Evolutionary conservation across 352 stramenopile species (phyloP), one percentile per base, ranked within the genome.

Genomic region (Aphanomyces astaci): DNA sequence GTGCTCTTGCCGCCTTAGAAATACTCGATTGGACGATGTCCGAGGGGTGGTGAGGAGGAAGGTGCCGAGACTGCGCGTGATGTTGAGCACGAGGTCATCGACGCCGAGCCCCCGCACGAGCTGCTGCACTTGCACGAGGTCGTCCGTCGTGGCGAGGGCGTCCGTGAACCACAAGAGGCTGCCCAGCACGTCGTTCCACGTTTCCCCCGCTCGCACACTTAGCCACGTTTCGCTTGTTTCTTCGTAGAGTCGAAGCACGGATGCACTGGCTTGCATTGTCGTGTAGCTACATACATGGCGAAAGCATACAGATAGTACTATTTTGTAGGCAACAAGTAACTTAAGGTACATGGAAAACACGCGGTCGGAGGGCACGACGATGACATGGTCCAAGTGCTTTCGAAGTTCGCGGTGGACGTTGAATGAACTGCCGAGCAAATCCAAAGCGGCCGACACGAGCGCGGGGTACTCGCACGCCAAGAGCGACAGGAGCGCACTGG

Each of bases 221-320:
- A 62, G 52, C 52, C 52, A 62, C 52, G 52, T 45, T 30, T 62
- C 52, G 52, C 52, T 62, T 30, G 52, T 62, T 43, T 62, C 52
- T 40, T 62, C 52, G 30, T 62, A 62, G 7, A 62, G 30, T 4
- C 28, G 52, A 10, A 62, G n/a, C n/a, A 62, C 33, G 4, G 52
- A 39, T 43, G 52, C 52, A 17, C 17, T 25, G 3, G 11, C 15
- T 7, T 13, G 22, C 5, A 62, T 62, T 4, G 2, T 15, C 2
- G 10, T 33, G 52, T 62, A 62, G 5, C 52, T 62, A 32, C n/a
- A n/a, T n/a, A n/a, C n/a, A n/a, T n/a, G n/a, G n/a, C n/a, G n/a
- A n/a, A n/a, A n/a, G n/a, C n/a, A n/a, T n/a, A n/a, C n/a, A n/a
- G n/a, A n/a, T n/a, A n/a, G n/a, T n/a, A n/a, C n/a, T n/a, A n/a